A percentile compares a stretch with the other conserved stretches of the same genome.
Evolutionary conservation across 768 basidiomycete species (phyloP).

Genomic region (Nidula microcarpa): DNA sequence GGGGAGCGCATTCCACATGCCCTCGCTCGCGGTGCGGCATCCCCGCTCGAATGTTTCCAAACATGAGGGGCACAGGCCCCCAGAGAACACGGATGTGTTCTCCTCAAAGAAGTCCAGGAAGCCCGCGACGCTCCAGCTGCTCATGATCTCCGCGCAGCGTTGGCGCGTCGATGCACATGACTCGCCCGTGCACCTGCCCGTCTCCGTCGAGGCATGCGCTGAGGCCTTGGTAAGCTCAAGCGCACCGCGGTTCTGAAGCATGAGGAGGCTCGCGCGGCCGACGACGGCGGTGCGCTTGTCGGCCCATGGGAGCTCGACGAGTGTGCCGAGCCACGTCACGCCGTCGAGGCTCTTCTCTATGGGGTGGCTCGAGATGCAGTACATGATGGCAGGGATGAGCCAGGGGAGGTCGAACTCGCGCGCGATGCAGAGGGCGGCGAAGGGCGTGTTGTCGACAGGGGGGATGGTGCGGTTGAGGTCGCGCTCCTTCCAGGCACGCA

Average conservation of each 20-base stretch:
- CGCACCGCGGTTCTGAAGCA: conserved; percentile 12
- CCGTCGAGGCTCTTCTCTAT: conserved; percentile 32
- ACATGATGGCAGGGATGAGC: conserved; percentile 30
- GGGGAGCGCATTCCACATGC: conserved; percentile 28
- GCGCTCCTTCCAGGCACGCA: conserved; percentile 27
- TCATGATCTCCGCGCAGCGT: conserved; percentile 18
- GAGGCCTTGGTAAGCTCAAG: conserved; percentile 1
- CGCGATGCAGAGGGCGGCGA: conserved; percentile 28
- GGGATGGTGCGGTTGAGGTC: conserved; percentile 31
- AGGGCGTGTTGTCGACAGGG: conserved; percentile 33
- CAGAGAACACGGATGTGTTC: conserved; percentile 12
- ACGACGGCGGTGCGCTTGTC: conserved; percentile 24
- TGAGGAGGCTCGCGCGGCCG: conserved; percentile 20
- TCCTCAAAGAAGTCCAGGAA: conserved; percentile 28
- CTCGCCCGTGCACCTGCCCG: conserved; percentile 6
- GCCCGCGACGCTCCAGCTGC: conserved; percentile 25
- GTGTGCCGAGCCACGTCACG: conserved; percentile 20
- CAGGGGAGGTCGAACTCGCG: conserved; percentile 29
- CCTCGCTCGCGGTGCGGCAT: conserved; percentile 14
- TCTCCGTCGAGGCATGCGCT: not conserved
- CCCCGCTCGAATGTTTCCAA: conserved; percentile 10
- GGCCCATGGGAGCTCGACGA: conserved; percentile 14
- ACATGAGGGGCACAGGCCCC: conserved; percentile 20
- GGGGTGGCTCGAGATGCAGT: conserved; percentile 33
- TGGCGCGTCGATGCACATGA: conserved; percentile 12